Percentiles rank a stretch among this genome's conserved stretches.
Evolutionary conservation across 2,329 filamentous ascomycete genomes (phyloP).

Genomic region (Aspergillus sp.): DNA sequence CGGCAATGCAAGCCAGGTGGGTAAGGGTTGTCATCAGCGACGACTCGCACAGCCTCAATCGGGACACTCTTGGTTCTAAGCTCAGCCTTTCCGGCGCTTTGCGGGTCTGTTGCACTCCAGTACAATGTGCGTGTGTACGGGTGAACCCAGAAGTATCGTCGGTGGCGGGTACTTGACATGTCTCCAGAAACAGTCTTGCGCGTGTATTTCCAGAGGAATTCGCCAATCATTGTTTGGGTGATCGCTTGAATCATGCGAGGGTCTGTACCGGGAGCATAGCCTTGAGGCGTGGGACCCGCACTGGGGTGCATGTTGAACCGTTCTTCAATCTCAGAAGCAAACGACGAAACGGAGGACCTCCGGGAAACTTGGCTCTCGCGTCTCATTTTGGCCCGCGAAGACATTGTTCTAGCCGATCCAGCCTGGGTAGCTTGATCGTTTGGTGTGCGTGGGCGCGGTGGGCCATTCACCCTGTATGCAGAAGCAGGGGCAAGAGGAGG

Average conservation of each 20-base stretch:
- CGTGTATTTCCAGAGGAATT: constrained; percentile 99
- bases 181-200: constrained; percentile 86
- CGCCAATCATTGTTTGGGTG: constrained; percentile 98
- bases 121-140: constrained; percentile 94
- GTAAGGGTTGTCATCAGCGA: constrained; percentile 91
- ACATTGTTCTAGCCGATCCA: constrained; percentile 44
- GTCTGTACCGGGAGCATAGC: constrained; percentile 71
- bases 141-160: constrained; percentile 98
- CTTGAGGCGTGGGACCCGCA: constrained; percentile 47
- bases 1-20: constrained; percentile 92
- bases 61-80: constrained; percentile 82
- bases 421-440: constrained; percentile 45
- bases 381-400: constrained; percentile 54
- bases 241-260: constrained; percentile 99
- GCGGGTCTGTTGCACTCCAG: constrained; percentile 90
- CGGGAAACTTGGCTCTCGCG: constrained; percentile 49
- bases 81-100: constrained; percentile 70
- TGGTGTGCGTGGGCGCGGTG: constrained; percentile 58
- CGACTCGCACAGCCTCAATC: constrained; percentile 87
- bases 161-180: constrained; percentile 83
- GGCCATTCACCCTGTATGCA: constrained; percentile 51
- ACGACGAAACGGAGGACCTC: constrained; percentile 88
- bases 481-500: constrained; percentile 82
- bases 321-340: constrained; percentile 87
- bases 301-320: constrained; percentile 72